Evolutionary conservation across 768 basidiomycete genomes (phyloP).

Genomic region (Russula ochroleuca): DNA sequence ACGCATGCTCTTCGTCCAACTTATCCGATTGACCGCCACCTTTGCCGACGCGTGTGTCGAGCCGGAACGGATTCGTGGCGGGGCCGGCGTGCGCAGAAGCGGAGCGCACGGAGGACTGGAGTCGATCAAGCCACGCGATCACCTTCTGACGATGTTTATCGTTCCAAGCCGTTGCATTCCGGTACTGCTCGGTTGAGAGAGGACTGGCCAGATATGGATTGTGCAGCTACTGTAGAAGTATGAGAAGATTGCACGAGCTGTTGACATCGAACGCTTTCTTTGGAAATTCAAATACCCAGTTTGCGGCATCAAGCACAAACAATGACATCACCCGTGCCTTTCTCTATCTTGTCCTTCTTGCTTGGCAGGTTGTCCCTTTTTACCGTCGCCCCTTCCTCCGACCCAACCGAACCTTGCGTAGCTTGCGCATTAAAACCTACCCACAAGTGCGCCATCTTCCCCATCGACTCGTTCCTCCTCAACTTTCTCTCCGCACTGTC

Average conservation of each 20-base stretch:
- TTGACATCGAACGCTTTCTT: no score
- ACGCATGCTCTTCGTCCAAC: constrained; percentile 24
- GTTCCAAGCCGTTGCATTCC: constrained; percentile 71
- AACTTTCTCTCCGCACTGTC: no score
- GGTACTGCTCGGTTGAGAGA: constrained; percentile 72
- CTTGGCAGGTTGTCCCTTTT: constrained; percentile 71
- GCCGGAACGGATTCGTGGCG: constrained; percentile 40
- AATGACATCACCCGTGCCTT: no score
- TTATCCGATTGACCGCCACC: constrained; percentile 32
- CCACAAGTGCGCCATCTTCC: no score
- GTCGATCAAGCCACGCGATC: constrained; percentile 70
- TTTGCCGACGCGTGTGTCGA: constrained; percentile 36
- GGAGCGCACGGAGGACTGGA: constrained; percentile 56
- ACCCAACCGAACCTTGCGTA: no score
- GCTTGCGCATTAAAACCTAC: constrained; percentile 28
- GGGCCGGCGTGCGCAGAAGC: constrained; percentile 44
- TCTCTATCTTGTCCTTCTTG: constrained; percentile 49
- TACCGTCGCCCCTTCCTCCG: constrained; percentile 43
- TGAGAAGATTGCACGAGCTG: no score
- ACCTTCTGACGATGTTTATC: constrained; percentile 65
- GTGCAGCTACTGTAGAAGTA: no score
- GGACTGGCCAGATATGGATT: constrained; percentile 79
- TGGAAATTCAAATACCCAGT: no score
- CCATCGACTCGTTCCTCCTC: no score
- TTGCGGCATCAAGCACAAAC: no score